Conservation (phyloP, 768 basidiomycete genomes). For the Lactarius deliciosus region DNA sequence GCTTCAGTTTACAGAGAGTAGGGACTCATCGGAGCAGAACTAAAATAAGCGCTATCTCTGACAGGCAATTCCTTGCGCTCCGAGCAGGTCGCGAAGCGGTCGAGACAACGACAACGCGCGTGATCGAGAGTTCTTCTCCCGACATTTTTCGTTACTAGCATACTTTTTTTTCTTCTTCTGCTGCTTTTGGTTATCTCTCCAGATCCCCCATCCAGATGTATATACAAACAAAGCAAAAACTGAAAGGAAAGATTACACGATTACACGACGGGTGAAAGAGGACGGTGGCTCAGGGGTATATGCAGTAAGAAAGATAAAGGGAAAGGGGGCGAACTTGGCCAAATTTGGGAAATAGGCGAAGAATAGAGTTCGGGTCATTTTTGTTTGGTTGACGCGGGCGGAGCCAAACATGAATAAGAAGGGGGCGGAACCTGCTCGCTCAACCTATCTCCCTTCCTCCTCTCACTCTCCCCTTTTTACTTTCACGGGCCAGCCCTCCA, state of each 20-base stretch:
- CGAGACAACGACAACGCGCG: slow-evolving; percentile 18
- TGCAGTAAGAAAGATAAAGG: not conserved
- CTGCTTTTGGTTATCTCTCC: not conserved
- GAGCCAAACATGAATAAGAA: slow-evolving; percentile 40
- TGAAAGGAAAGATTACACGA: not conserved
- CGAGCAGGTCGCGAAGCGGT: slow-evolving; percentile 11
- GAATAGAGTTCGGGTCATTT: slow-evolving; percentile 37
- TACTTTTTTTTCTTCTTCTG: not conserved
- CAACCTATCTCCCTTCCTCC: slow-evolving; percentile 33
- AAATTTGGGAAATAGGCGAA: slow-evolving; percentile 22
- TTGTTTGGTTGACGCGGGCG: slow-evolving; percentile 38
- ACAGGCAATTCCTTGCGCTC: slow-evolving; percentile 11
- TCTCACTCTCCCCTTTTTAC: slow-evolving; percentile 34
- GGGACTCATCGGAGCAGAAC: not conserved
- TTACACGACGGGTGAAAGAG: not conserved
- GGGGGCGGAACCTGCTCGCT: slow-evolving; percentile 34
- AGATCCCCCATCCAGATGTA: not conserved
- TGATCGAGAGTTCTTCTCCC: slow-evolving; percentile 27
- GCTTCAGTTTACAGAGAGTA: slow-evolving; percentile 5
- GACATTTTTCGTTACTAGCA: slow-evolving; percentile 12
- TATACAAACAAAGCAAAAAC: not conserved
- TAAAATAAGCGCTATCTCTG: not conserved
- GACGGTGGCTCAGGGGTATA: not conserved
- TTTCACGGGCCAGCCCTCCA: slow-evolving; percentile 38
- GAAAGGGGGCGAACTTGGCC: slow-evolving; percentile 10